These are phyloP conservation scores for Lentinula raphanica DNA, from an alignment of 768 basidiomycete genomes.

Conservation along the genomic window DNA sequence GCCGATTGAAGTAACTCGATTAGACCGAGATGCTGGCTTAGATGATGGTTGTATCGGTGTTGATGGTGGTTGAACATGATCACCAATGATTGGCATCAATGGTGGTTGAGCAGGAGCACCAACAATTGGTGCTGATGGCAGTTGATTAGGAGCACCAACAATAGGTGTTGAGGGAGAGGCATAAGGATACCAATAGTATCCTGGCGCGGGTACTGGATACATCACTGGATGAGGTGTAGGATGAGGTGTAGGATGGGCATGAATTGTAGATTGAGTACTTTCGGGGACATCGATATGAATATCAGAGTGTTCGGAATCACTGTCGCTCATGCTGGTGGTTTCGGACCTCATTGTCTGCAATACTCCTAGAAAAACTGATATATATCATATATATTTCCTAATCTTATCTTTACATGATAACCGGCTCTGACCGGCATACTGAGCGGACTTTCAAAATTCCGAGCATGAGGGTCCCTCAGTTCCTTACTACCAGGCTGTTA, in stretches of 20 bases:
- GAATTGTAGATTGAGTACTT: background rate
- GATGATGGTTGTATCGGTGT: too few relatives aligned
- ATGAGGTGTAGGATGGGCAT: background rate
- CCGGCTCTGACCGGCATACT: background rate
- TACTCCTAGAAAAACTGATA: background rate
- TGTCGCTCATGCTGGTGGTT: background rate
- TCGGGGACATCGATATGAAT: background rate
- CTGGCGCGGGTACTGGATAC: background rate
- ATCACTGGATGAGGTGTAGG: background rate
- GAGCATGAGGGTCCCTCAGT: background rate
- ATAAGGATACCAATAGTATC: background rate
- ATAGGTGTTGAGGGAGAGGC: background rate
- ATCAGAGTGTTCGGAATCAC: background rate
- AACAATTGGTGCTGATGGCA: too few relatives aligned
- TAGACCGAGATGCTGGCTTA: too few relatives aligned
- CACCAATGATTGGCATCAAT: too few relatives aligned
- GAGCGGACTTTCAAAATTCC: background rate
- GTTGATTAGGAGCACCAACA: too few relatives aligned
- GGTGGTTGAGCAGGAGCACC: too few relatives aligned
- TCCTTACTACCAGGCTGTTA: background rate
- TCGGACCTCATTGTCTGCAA: background rate
- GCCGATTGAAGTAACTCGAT: too few relatives aligned
- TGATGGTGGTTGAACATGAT: too few relatives aligned
- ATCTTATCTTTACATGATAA: background rate
- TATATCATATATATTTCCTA: background rate